These are phyloP conservation scores for Pleodorina starrii DNA, from an alignment of 139 green algal species.

Conservation along the genomic window DNA sequence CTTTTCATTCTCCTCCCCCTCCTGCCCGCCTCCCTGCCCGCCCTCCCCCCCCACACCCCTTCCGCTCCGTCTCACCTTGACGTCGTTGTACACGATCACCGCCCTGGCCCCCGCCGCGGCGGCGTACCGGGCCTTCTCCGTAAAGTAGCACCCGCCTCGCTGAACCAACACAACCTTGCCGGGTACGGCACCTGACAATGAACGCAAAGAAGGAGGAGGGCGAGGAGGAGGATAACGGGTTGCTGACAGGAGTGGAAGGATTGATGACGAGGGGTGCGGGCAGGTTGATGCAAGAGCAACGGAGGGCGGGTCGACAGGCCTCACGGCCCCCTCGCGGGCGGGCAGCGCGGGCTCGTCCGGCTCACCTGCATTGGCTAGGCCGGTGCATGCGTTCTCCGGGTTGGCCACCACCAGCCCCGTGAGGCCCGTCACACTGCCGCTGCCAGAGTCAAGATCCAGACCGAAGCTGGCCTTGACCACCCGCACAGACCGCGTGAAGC, in stretches of 20 bases:
- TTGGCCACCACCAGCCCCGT: neutral
- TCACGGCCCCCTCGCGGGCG: too few species aligned
- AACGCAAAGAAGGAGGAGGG: too few species aligned
- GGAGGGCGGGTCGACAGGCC: too few species aligned
- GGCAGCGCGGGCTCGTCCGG: too few species aligned
- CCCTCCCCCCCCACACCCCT: too few species aligned
- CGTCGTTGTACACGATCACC: conserved; percentile 81
- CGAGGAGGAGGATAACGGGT: too few species aligned
- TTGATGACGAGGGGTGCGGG: too few species aligned
- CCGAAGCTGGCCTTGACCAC: conserved; percentile 25
- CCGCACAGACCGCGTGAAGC: conserved; percentile 9
- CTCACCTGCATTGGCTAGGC: conserved; percentile 23
- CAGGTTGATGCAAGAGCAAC: too few species aligned
- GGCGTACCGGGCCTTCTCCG: conserved; percentile 73
- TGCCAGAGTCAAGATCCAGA: neutral
- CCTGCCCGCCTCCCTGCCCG: too few species aligned
- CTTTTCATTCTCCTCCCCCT: too few species aligned
- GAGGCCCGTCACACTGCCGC: neutral
- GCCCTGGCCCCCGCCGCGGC: conserved; percentile 75
- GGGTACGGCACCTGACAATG: conserved; percentile 30
- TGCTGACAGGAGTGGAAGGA: too few species aligned
- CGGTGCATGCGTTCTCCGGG: conserved; percentile 14
- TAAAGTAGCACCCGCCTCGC: conserved; percentile 80
- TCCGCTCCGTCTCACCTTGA: conserved; percentile 62
- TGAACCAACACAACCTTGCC: conserved; percentile 74